Conservation (phyloP, 176 grass and related monocot species). For the Eragrostis curvula region DNA sequence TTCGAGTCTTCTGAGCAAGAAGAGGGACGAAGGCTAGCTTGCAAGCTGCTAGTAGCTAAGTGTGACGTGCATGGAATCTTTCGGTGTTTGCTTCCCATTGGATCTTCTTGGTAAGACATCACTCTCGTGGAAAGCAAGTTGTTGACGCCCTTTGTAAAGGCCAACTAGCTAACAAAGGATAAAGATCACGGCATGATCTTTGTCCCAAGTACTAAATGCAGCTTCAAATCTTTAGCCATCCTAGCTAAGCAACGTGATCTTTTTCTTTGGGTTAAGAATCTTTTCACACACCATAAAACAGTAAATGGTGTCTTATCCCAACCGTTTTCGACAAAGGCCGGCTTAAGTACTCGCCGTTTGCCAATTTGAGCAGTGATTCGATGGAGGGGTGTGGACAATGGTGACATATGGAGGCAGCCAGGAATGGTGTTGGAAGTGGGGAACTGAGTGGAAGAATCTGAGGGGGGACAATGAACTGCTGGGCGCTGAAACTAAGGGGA, state of each 20-base stretch:
- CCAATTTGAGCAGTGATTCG: neutral
- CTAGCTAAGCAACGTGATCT: neutral
- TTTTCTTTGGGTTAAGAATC: neutral
- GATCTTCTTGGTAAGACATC: constrained; percentile 31
- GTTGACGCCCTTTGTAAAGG: constrained; percentile 52
- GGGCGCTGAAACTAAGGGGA: constrained; percentile 31
- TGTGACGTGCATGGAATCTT: constrained; percentile 60
- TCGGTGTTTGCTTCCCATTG: constrained; percentile 59
- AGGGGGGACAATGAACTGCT: constrained; percentile 43
- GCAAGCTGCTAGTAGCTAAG: constrained; percentile 1
- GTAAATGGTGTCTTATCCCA: neutral
- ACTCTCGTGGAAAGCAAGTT: constrained; percentile 21
- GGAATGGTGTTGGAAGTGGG: constrained; percentile 13
- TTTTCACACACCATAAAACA: neutral
- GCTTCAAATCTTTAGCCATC: constrained; percentile 12
- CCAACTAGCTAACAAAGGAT: constrained; percentile 11
- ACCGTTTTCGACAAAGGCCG: neutral
- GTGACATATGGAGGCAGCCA: constrained; percentile 18
- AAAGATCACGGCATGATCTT: constrained; percentile 14
- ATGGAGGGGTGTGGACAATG: neutral
- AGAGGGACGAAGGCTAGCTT: neutral
- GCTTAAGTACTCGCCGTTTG: neutral
- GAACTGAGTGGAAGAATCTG: constrained; percentile 49
- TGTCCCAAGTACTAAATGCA: constrained; percentile 22
- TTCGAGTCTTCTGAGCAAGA: constrained; percentile 32